Evolutionary conservation across 495 filamentous ascomycete species (phyloP), one percentile per base, ranked within the genome.

Genomic region (Lindgomyces ingoldianus): DNA sequence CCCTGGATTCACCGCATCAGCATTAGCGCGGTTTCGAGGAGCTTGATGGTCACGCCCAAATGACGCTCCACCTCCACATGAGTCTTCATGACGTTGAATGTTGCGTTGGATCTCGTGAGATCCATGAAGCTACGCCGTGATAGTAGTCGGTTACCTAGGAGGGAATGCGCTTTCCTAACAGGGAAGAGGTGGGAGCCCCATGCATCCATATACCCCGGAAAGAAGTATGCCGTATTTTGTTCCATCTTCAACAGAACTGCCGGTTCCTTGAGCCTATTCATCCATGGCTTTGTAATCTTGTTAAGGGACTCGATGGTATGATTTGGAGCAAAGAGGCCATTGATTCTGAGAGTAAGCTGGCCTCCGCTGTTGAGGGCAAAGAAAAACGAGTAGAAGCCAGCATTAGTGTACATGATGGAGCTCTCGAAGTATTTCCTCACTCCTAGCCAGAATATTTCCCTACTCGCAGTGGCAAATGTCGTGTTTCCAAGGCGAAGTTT

Each of bases 1-100:
- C 4, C 52, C 68, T 3, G 68, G 53, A 64, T 45, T 68, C 65
- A 19, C 47, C 67, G 46, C 56, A 14, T 51, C 44, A 16, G 27
- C 63, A 26, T 60, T 60, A n/a, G 16, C 8, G 1, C 16, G 56
- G 48, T 60, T 60, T 4, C 39, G 30, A 9, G 63, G 63, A 16
- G 63, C 55, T 60, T 60, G 55, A 47, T 60, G 48, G 49, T 60
- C 54, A 9, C 45, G 1, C 14, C 57, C 4, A 66, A 25, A 25
- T 48, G 55, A 16, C 10, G 10, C 1, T 56, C 63, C 8, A 14
- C 21, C 12, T 51, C 30, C 0, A 55, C 44, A 25, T 60, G 55
- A 1, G 2, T 1, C 47, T 27, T 44, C n/a, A 66, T 4, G 9
- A 49, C 16, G 6, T 9, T 33, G 8, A 60, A 60, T 6, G 49